These are phyloP conservation scores for Diaporthe longicolla DNA, from an alignment of 2,329 filamentous ascomycete genomes.

Conservation along the genomic window DNA sequence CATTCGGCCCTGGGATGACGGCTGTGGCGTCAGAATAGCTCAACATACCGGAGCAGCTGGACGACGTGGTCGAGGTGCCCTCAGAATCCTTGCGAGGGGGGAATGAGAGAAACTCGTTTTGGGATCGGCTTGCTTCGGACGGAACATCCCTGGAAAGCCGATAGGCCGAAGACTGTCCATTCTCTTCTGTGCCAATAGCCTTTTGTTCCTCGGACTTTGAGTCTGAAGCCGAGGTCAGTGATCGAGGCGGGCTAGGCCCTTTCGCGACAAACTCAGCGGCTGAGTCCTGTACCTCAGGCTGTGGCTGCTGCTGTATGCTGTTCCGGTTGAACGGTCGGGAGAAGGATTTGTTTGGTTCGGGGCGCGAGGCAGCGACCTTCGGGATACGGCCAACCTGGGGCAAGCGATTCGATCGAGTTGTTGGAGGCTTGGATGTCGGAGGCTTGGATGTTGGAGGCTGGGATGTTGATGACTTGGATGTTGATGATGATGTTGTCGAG, in stretches of 20 bases:
- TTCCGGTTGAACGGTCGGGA: slow-evolving; percentile 82
- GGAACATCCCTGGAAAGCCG: slow-evolving; percentile 51
- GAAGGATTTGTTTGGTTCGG: slow-evolving; percentile 82
- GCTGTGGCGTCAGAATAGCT: slow-evolving; percentile 76
- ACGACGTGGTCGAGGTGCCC: slow-evolving; percentile 67
- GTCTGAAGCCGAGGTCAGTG: slow-evolving; percentile 55
- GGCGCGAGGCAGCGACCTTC: slow-evolving; percentile 79
- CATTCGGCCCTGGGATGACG: slow-evolving; percentile 72
- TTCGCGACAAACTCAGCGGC: slow-evolving; percentile 62
- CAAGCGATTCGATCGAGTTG: slow-evolving; percentile 72
- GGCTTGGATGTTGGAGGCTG: background rate
- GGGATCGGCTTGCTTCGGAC: slow-evolving; percentile 50
- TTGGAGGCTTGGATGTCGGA: slow-evolving; percentile 35
- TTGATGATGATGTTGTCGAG: slow-evolving; percentile 9
- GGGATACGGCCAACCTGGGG: slow-evolving; percentile 90
- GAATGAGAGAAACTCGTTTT: slow-evolving; percentile 80
- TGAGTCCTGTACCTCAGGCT: slow-evolving; percentile 48
- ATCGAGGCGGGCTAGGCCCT: slow-evolving; percentile 61
- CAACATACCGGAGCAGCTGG: slow-evolving; percentile 76
- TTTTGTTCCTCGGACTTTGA: slow-evolving; percentile 54
- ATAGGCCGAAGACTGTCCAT: slow-evolving; percentile 50
- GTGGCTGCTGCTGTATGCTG: slow-evolving; percentile 59
- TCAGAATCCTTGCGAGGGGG: slow-evolving; percentile 76
- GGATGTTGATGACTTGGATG: background rate
- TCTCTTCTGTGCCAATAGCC: slow-evolving; percentile 50